phyloP scores from a whole-genome alignment of 108 stramenopile genomes.

The Phaeodactylum tricornutum region DNA sequence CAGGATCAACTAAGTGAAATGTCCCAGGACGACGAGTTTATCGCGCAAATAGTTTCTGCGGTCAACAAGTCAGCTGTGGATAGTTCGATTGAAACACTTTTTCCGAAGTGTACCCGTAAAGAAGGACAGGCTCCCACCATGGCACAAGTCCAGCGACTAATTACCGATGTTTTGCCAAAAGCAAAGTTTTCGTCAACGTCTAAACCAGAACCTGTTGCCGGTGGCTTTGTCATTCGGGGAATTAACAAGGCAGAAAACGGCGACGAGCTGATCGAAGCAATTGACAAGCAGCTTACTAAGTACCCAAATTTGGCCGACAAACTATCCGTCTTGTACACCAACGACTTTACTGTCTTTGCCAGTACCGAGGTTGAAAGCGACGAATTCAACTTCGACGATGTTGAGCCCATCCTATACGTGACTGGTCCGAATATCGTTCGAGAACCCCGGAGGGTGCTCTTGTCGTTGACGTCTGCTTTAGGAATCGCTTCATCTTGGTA shows the following conservation, averaged over 20 bases:
- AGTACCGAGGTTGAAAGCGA: slow-evolving; percentile 12
- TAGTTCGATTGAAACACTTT: slow-evolving; percentile 15
- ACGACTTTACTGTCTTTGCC: slow-evolving; percentile 39
- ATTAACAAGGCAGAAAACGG: slow-evolving; percentile 42
- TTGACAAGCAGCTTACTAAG: slow-evolving; percentile 47
- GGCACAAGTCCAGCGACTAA: slow-evolving; percentile 35
- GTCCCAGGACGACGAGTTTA: slow-evolving; percentile 12
- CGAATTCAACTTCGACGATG: slow-evolving; percentile 1
- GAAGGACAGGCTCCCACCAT: slow-evolving; percentile 38
- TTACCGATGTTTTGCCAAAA: slow-evolving; percentile 46
- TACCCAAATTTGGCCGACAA: slow-evolving; percentile 33
- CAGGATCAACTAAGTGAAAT: slow-evolving; percentile 4
- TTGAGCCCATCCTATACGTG: slow-evolving; percentile 48
- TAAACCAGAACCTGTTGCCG: slow-evolving; percentile 45
- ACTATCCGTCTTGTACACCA: slow-evolving; percentile 38
- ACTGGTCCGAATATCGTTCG: slow-evolving; percentile 49
- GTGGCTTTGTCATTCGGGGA: slow-evolving; percentile 57
- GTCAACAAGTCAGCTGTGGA: slow-evolving; percentile 12
- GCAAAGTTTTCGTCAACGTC: slow-evolving; percentile 32
- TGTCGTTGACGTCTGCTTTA: slow-evolving; percentile 36
- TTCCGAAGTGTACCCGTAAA: slow-evolving; percentile 59
- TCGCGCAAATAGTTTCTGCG: slow-evolving; percentile 9
- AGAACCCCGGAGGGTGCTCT: slow-evolving; percentile 29
- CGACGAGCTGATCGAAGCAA: slow-evolving; percentile 48
- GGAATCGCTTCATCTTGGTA: slow-evolving; percentile 72